These are phyloP conservation scores for Paramecium pentaurelia DNA, from an alignment of 73 alveolate species.

Conservation along the genomic window DNA sequence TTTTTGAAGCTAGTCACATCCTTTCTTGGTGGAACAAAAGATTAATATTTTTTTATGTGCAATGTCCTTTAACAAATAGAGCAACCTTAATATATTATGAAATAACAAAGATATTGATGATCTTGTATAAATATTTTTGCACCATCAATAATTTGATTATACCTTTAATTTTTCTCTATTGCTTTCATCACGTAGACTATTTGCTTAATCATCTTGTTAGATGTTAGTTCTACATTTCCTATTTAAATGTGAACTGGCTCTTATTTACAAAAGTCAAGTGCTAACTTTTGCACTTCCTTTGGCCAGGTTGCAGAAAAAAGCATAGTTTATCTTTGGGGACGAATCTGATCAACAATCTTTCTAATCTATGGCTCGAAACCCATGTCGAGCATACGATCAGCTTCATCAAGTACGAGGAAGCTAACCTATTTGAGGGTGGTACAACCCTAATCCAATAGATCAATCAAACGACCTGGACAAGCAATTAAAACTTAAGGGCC, in stretches of 20 bases:
- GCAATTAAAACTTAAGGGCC: slow-evolving; percentile 84
- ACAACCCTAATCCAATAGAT: slow-evolving; percentile 71
- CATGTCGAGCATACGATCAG: slow-evolving; percentile 94
- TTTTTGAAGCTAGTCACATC: slow-evolving; percentile 76
- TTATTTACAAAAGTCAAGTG: slow-evolving; percentile 71
- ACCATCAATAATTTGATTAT: background rate
- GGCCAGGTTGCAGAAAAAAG: slow-evolving; percentile 94
- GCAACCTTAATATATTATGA: background rate
- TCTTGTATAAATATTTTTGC: background rate
- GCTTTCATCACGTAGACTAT: slow-evolving; percentile 39
- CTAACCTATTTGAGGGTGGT: slow-evolving; percentile 71
- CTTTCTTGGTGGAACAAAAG: slow-evolving; percentile 82
- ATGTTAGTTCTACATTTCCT: slow-evolving; percentile 74
- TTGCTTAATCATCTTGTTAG: slow-evolving; percentile 63
- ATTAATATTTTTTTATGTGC: slow-evolving; percentile 67
- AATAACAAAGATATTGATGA: background rate
- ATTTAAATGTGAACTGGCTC: slow-evolving; percentile 76
- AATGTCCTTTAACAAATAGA: background rate
- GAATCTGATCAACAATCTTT: slow-evolving; percentile 67
- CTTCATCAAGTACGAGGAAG: slow-evolving; percentile 88
- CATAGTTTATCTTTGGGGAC: slow-evolving; percentile 76
- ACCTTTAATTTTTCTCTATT: slow-evolving; percentile 17
- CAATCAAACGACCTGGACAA: slow-evolving; percentile 92
- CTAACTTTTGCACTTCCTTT: slow-evolving; percentile 75
- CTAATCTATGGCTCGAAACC: slow-evolving; percentile 85